Evolutionary conservation across 768 basidiomycete species (phyloP), one percentile per base, ranked within the genome.

Genomic region (Rhizopogon sp.): DNA sequence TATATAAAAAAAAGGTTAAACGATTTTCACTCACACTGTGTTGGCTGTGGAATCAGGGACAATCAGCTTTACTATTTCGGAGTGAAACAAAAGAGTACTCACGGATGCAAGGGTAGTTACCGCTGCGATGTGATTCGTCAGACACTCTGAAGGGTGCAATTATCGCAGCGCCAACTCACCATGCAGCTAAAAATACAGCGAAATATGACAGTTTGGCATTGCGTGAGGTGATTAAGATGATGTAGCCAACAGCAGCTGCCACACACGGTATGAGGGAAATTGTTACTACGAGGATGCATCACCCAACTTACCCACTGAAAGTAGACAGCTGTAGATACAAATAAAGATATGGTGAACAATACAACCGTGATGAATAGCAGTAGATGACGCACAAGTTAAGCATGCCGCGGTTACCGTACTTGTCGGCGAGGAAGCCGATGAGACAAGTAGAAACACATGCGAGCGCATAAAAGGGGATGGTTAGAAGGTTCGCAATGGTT

Each of bases 101-200:
- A 84, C 86, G 76, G 58, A 90, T 83, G 33, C 82, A 75, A 5
- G 88, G 86, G 65, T 87, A 90, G 54, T 90, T 89, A 8, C 89
- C 88, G 59, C 84, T 83, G 52, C 14, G 29, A 29, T 0, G 17
- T 42, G 54, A 8, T 45, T 55, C 37, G 9, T 56, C 25, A 59
- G 28, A 10, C 17, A 52, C 33, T 5, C n/a, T 14, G 13, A 11
- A 10, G 1, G 20, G 22, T 16, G 5, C 9, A 33, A 37, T 37
- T 13, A 9, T 33, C 37, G 16, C 14, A 43, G 41, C 16, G 13
- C 37, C 22, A 20, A 44, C 80, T 67, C 56, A 84, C 84, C 80
- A 81, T 45, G 87, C 81, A 8, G 88, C 87, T 61, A 88, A 70
- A 64, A 79, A 90, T 40, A 84, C 81, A 40, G 84, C 87, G 50